phyloP scores from a whole-genome alignment of 2,329 filamentous ascomycete species.

The Ophiocordyceps robertsii region DNA sequence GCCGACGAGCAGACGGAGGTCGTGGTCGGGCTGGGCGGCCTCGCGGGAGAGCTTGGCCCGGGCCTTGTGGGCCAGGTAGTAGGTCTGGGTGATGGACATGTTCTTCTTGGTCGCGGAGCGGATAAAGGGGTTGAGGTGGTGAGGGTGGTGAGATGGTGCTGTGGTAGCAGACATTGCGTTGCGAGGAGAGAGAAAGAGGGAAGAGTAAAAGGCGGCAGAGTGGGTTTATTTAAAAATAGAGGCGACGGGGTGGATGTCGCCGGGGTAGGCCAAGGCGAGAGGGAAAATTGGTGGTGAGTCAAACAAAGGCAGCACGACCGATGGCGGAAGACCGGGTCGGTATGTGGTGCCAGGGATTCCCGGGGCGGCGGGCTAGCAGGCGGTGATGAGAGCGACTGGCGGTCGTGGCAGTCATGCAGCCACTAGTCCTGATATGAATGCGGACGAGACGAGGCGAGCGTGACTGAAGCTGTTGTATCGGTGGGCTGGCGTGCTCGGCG shows the following conservation, averaged over 20 bases:
- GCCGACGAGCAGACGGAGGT: conserved; percentile 88
- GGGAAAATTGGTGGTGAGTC: conserved; percentile 9
- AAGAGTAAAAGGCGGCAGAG: conserved; percentile 1
- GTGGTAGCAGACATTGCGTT: conserved; percentile 17
- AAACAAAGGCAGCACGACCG: conserved; percentile 5
- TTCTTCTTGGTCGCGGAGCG: conserved; percentile 48
- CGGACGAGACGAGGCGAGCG: no score
- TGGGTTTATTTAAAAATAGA: not conserved
- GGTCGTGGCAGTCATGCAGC: conserved; percentile 8
- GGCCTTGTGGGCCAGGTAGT: conserved; percentile 95
- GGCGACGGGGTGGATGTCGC: not conserved
- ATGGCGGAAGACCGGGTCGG: conserved; percentile 9
- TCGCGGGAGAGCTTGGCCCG: conserved; percentile 90
- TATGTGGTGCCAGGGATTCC: conserved; percentile 13
- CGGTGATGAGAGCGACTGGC: conserved; percentile 15
- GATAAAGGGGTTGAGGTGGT: conserved; percentile 10
- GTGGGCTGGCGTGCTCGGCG: no score
- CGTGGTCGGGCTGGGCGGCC: conserved; percentile 81
- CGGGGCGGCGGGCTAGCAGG: conserved; percentile 4
- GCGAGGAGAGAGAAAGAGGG: not conserved
- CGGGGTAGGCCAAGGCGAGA: not conserved
- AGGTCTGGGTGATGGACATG: conserved; percentile 97
- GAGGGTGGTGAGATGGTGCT: conserved; percentile 1
- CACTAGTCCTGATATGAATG: no score
- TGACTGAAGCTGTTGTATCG: no score